Base-by-base conservation (phyloP, 2,329 filamentous ascomycete species). In the Incumbomyces delicatus region DNA sequence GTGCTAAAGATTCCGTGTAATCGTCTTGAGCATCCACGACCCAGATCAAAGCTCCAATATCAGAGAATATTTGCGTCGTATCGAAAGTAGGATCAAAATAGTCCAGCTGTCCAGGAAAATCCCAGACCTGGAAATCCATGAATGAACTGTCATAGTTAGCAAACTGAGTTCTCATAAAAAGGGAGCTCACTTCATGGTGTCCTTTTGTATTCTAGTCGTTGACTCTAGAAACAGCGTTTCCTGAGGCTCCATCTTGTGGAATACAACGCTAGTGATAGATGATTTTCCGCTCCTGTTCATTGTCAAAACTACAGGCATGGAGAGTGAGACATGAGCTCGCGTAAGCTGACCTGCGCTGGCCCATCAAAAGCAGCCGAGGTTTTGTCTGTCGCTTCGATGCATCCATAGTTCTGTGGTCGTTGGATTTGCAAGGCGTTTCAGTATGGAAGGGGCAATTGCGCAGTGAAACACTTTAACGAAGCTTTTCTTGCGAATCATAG, bases 41-140 rank as follows among this genome's bases (percentile, higher is more conserved):
- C 90, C 92, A 98, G 52, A 98, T 94, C 12, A 98, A 73, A 12
- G 92, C 89, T 16, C 92, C 92, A 13, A 94, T 87, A 60, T 90
- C 88, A 56, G 87, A 85, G 65, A 98, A 98, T 59, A 96, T 90
- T 60, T 86, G 83, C 14, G 51, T 54, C 52, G 92, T 83, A 63
- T 96, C 89, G 60, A 94, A 94, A 40, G 80, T 83, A 3, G 87
- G 82, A 60, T 92, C 87, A 50, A 94, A 82, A 59, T 94, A 94
- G 67, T 95, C 87, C 54, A 96, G 80, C 66, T 96, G 89, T 18
- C 90, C 89, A 1, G 92, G 92, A 48, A 98, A 89, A 63, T 98
- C 92, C 86, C 89, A 95, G 40, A 95, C 87, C 67, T 96, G 90
- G 57, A 96, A 95, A 63, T 96, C 90, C 88, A 96, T 95, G 63